Base-by-base conservation (phyloP, 345 rosid species). In the Durio zibethinus region DNA sequence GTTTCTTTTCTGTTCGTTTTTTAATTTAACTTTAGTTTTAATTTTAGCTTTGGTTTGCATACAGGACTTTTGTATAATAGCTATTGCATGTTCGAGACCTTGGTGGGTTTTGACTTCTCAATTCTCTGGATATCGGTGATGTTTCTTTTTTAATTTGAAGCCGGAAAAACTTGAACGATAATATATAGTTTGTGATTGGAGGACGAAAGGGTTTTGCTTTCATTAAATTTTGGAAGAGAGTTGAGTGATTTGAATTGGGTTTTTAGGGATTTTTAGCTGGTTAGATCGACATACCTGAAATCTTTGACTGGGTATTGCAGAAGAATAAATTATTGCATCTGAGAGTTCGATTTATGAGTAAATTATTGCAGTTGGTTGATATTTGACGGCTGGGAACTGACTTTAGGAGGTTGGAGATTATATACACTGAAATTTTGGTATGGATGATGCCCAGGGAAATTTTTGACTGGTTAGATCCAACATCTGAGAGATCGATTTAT, bases 361-460 rank as follows among this genome's bases (percentile, higher is more conserved):
- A 43, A 40, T 54, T 53, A 27, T 82, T 43, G 60, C 66, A 50
- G 62, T 43, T 60, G 12, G 38, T 75, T 78, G 69, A 53, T 69
- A 31, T 52, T 66, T 71, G 66, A 40, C 43, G 15, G 21, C 36
- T 59, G 33, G 48, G 33, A 25, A 20, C 47, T 82, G 42, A 70
- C 23, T 62, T 72, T 65, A 38, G 27, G 79, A 75, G 33, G 29
- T 74, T 80, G 42, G 73, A 27, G 82, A 45, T 71, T 36, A 38
- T 11, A 40, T 5, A 78, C 20, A 21, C 47, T 23, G 64, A 63
- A 43, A 38, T 14, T 60, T 60, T 50, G 53, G 63, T 64, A 95
- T 93, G 98, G 97, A 92, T 77, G 99, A 92, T 29, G 82, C 78
- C 21, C 92, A 81, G 77, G 91, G 89, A n/a, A n/a, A n/a, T n/a